Base-by-base conservation (phyloP, 331 rosid genomes). In the Cydonia oblonga region DNA sequence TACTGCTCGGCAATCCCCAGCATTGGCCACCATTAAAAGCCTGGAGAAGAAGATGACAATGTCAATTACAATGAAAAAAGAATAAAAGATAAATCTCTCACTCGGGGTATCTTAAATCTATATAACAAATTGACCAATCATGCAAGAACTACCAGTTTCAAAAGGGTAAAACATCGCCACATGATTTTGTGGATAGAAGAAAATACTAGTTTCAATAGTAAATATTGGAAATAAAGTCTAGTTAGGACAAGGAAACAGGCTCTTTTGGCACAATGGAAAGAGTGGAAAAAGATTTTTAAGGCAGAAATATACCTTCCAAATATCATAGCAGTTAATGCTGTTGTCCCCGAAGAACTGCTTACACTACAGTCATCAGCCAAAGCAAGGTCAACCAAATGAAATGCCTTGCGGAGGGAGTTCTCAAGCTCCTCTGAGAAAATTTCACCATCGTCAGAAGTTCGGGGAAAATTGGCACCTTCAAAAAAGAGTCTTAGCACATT, bases 1-100 rank as follows among this genome's bases (percentile, higher is more conserved):
- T 78, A 93, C 96, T n/a, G 97, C 98, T 75, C 98, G 90, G 79
- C 98, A 93, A 73, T 93, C 98, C 51, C 98, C 98, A 33, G 89
- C 88, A 83, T 93, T 93, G 12, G 98, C 98, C 77, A 93, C 98
- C 91, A 91, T 82, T 73, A 93, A 83, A 77, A 82, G 84, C 84
- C 98, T 93, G 85, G 19, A 75, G 74, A 78, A 78, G 53, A 40
- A 64, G 26, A 65, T 15, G 9, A 71, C 57, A 57, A 57, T 32
- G 46, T 71, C 7, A 35, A 38, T 84, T 72, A 78, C 82, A 71
- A 71, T 69, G 33, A 11, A 38, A 10, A 35, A 11, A 38, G 46
- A 38, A 38, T 38, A 38, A 56, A 22, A 56, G 7, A 51, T 15
- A 28, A 19, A 10, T 5, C 19, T 53, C 15, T 6, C 26, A 32